Base-by-base conservation (phyloP, 2,329 filamentous ascomycete species). In the Pezicula rhizophila region DNA sequence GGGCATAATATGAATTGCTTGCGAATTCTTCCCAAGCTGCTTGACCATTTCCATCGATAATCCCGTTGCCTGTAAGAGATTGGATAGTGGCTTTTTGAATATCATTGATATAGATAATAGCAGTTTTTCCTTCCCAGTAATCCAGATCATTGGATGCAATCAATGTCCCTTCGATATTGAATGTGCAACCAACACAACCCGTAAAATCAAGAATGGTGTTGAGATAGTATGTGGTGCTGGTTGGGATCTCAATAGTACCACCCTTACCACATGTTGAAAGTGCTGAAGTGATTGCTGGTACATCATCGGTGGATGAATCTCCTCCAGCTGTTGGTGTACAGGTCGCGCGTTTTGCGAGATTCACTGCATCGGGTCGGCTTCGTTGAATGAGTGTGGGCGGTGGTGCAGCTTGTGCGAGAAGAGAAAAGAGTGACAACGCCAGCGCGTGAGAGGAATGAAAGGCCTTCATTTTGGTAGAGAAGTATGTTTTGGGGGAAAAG, bases 21-120 rank as follows among this genome's bases (percentile, higher is more conserved):
- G 68, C 71, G 40, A 72, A 73, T 5, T 56, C 53, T 35, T 75
- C 70, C 67, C 49, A 66, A 41, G 69, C 64, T 33, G 65, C 60
- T 56, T 75, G 72, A 1, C 72, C 72, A 53, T 71, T 74, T 2
- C 71, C 73, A 54, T 75, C 72, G 37, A 76, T 71, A 1, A 71
- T 53, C 14, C 73, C 72, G 1, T 52, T 58, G 5, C 67, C 69
- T 0, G 64, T 70, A 2, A 68, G 26, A 0, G 69, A 73, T 8
- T 60, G 61, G 15, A 75, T 64, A 18, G 64, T 70, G 20, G 68
- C 60, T 0, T 64, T 67, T 3, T 57, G 63, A 33, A 73, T 66
- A 8, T 62, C 59, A 14, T 65, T 58, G 7, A 74, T 56, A 39
- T 61, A 57, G 35, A 76, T 66, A 47, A 74, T 70, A 11, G 66